These are phyloP conservation scores for Trebouxia gelatinosa DNA, from an alignment of 163 green algal genomes.

Conservation along the genomic window DNA sequence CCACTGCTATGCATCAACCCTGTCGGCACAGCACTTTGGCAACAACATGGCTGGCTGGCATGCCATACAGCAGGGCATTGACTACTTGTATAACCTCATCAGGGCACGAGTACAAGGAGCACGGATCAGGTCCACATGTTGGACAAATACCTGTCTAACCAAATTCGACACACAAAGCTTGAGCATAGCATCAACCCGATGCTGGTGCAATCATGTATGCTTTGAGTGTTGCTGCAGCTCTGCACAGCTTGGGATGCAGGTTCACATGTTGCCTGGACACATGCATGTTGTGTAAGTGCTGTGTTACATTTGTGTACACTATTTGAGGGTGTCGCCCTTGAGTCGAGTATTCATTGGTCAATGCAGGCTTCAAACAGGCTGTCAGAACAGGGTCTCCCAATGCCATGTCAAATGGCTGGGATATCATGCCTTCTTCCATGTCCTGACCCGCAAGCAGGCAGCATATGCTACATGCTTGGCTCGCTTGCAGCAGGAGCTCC, in stretches of 20 bases:
- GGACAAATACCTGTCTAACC: no score
- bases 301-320: background rate
- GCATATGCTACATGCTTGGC: conserved; percentile 56
- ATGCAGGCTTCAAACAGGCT: conserved; percentile 32
- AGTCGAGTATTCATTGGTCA: no score
- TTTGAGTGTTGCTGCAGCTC: no score
- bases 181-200: no score
- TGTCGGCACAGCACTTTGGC: conserved; percentile 29
- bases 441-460: conserved; percentile 57
- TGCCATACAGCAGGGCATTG: conserved; percentile 54
- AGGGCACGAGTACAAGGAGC: conserved; percentile 21
- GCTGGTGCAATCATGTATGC: no score
- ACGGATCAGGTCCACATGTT: conserved; percentile 26
- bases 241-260: no score
- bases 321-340: background rate
- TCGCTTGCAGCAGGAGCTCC: conserved; percentile 44
- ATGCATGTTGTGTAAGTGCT: no score
- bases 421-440: conserved; percentile 61
- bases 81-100: conserved; percentile 53
- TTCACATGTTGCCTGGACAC: no score
- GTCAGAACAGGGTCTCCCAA: conserved; percentile 48
- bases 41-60: conserved; percentile 47
- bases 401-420: conserved; percentile 72
- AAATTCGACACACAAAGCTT: background rate
- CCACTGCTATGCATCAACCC: conserved; percentile 69